Evolutionary conservation across 2,329 filamentous ascomycete species (phyloP), one percentile per base, ranked within the genome.

Genomic region (Epichloe elymi): DNA sequence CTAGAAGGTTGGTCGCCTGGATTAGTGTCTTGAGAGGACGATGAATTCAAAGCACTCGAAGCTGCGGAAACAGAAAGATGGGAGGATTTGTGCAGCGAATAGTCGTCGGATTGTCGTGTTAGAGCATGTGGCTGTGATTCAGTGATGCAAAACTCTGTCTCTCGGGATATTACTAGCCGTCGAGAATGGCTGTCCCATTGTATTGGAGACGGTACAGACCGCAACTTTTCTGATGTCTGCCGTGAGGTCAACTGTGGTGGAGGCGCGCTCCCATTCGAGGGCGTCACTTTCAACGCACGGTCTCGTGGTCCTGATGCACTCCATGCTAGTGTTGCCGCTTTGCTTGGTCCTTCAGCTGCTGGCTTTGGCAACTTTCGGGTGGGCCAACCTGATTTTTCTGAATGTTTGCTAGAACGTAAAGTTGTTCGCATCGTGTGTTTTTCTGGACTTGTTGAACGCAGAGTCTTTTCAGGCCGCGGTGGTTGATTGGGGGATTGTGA

Each of bases 291-390:
- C 43, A 57, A 41, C 51, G 59, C 53, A 43, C 64, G 65, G 30
- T 74, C 70, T 54, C 63, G 66, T 4, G 70, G 65, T 12, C 67
- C 67, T 14, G 76, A 62, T 17, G 70, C 68, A 49, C 64, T 72
- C 80, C 82, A 85, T 35, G 82, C 82, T 49, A 84, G 60, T 3
- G 77, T 79, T 26, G 82, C 82, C 40, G 82, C 82, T 60, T 80
- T 82, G 63, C 74, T 83, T 12, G 80, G 74, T 1, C 79, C 75
- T 50, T 79, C 78, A 37, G 66, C 65, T 17, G 65, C 65, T 50
- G 66, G 61, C 52, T 66, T 74, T 10, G 69, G 62, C 35, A 70
- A 62, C 47, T 70, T 70, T 23, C 71, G 70, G 8, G 62, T 59
- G 12, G 65, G 51, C 53, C 68, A 74, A 2, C 59, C 52, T 5